These are phyloP conservation scores for Fusarium concolor DNA, from an alignment of 2,329 filamentous ascomycete species.

Conservation along the genomic window DNA sequence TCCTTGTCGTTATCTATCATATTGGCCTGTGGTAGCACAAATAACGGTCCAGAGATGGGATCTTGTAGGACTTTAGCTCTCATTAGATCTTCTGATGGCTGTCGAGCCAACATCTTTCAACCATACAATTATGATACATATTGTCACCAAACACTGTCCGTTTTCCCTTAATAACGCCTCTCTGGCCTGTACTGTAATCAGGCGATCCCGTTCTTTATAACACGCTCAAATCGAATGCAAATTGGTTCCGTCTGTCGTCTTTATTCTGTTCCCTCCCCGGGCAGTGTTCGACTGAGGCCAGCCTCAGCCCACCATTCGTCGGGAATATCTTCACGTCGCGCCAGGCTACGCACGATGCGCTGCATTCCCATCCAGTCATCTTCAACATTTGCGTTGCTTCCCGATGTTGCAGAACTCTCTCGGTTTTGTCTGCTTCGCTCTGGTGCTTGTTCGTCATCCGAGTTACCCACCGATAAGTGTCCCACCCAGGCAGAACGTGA, in stretches of 20 bases:
- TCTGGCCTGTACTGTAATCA: background rate
- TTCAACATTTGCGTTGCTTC: constrained; percentile 36
- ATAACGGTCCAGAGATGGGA: background rate
- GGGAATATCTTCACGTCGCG: constrained; percentile 78
- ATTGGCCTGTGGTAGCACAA: background rate
- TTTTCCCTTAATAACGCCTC: constrained; percentile 27
- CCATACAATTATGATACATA: constrained; percentile 29
- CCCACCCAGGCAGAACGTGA: constrained; percentile 43
- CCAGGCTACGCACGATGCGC: constrained; percentile 76
- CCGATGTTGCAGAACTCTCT: constrained; percentile 38
- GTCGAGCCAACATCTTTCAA: background rate
- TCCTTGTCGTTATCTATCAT: background rate
- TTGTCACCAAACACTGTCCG: background rate
- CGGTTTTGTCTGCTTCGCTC: constrained; percentile 34
- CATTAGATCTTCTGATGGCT: constrained; percentile 7
- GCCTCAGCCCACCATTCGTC: constrained; percentile 85
- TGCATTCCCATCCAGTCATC: constrained; percentile 72
- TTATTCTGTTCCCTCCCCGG: constrained; percentile 46
- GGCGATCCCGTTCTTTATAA: background rate
- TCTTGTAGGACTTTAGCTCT: constrained; percentile 1
- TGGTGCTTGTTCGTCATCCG: constrained; percentile 43
- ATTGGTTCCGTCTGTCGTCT: constrained; percentile 1
- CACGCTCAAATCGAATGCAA: constrained; percentile 12
- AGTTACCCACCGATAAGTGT: constrained; percentile 43
- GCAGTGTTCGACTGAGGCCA: constrained; percentile 71